Evolutionary conservation across 306 rosid species (phyloP).

Genomic region (Sesbania bispinosa): DNA sequence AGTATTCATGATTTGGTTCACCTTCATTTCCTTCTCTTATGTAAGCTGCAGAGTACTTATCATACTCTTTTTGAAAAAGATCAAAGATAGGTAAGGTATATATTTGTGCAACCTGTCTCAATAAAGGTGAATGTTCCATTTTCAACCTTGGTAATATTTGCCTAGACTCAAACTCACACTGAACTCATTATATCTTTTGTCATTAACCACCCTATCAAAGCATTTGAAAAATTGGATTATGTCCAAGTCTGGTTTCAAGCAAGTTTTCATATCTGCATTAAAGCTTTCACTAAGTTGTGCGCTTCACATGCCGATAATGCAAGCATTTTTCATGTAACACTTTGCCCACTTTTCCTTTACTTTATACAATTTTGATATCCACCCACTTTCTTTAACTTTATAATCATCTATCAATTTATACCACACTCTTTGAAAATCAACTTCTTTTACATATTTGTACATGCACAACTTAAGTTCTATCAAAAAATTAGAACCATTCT

Average conservation of each 20-base stretch:
- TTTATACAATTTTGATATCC: not conserved
- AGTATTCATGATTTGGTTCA: not conserved
- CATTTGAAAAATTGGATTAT: not conserved
- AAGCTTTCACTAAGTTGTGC: not conserved
- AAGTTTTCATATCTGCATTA: too few species aligned
- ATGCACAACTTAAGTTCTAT: too few species aligned
- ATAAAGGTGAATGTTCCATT: not conserved
- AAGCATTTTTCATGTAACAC: not conserved
- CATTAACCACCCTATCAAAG: not conserved
- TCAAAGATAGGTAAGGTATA: not conserved
- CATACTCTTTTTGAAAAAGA: not conserved
- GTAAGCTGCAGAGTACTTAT: not conserved
- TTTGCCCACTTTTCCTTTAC: not conserved
- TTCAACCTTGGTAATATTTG: not conserved
- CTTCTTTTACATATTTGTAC: too few species aligned
- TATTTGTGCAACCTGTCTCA: not conserved
- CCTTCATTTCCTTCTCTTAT: not conserved
- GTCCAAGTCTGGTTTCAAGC: not conserved
- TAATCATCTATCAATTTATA: too few species aligned
- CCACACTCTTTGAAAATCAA: too few species aligned
- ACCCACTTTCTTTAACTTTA: too few species aligned
- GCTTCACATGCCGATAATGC: not conserved
- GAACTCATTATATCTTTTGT: not conserved
- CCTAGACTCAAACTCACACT: not conserved
- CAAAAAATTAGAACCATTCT: too few species aligned